These are phyloP conservation scores for Hypericum perforatum DNA, from an alignment of 345 rosid species.

Conservation along the genomic window DNA sequence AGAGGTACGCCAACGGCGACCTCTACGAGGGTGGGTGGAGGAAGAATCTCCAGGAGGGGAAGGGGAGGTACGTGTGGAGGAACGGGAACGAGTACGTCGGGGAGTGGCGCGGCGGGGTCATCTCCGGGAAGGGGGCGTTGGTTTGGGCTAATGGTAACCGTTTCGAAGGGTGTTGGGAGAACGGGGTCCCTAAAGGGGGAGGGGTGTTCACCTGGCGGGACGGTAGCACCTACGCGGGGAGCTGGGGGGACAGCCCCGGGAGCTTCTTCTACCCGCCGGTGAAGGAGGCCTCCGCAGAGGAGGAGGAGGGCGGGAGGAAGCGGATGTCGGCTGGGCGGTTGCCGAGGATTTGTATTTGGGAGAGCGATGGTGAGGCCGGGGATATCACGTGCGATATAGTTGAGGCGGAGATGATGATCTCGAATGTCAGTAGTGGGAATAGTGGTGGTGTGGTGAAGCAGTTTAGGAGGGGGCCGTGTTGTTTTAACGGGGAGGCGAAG, in stretches of 20 bases:
- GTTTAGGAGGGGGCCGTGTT: constrained; percentile 9
- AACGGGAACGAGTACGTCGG: constrained; percentile 55
- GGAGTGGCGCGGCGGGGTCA: constrained; percentile 51
- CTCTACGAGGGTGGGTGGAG: constrained; percentile 52
- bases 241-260: constrained; percentile 12
- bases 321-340: background rate
- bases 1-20: constrained; percentile 48
- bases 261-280: too few relatives aligned
- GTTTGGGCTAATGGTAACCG: constrained; percentile 49
- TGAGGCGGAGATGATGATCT: too few relatives aligned
- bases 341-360: too few relatives aligned
- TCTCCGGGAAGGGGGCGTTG: constrained; percentile 44
- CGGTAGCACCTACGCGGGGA: background rate
- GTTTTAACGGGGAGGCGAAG: constrained; percentile 37
- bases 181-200: constrained; percentile 53
- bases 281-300: too few relatives aligned
- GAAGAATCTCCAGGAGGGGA: constrained; percentile 47
- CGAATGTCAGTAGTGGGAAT: too few relatives aligned
- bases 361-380: too few relatives aligned
- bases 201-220: constrained; percentile 40
- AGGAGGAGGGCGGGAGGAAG: background rate
- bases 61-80: constrained; percentile 54
- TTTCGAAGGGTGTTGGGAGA: constrained; percentile 57
- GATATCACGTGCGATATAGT: too few relatives aligned
- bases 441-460: too few relatives aligned